Base-by-base conservation (phyloP, 148 eudicot genomes). In the Dianthus caryophyllus region DNA sequence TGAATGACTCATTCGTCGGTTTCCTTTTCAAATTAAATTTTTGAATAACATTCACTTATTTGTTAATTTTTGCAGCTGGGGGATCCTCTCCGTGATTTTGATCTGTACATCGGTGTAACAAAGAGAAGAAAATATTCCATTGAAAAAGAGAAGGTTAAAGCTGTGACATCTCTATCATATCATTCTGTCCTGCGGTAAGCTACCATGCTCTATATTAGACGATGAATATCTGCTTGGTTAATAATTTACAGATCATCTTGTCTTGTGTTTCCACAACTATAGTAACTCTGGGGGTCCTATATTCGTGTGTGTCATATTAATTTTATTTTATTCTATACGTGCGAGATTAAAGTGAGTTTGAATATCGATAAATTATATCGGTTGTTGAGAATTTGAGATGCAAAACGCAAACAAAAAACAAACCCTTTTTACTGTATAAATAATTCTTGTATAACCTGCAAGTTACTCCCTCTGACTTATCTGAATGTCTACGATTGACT, bases 81-180 rank as follows among this genome's bases (percentile, higher is more conserved):
- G 43, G 80, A 80, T 61, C 77, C 55, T 17, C n/a, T 22, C 53
- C 52, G 66, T 44, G 73, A 75, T 48, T 79, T 79, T 63, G 81
- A 77, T 74, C 49, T 86, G 52, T 83, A 83, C 67, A 78, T 95
- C 74, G 96, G 96, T 27, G 89, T 95, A 52, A 79, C 73, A 26
- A 87, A 95, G 77, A 86, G 80, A 87, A 82, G 99, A 79, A 90
- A 84, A 70, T 86, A 76, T 73, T 72, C 84, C 11, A 57, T 90
- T 65, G 87, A 88, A 36, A 36, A 46, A 62, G 85, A 84, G 77
- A 82, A 80, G 72, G 85, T 74, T 64, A 78, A 72, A 67, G 74
- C 78, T 68, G 53, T 82, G 69, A 87, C 83, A 22, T 84, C 85
- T 71, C 57, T 74, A 62, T 79, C 81, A 55, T 90, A 84, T 78